Base-by-base conservation (phyloP, 2,329 filamentous ascomycete genomes). In the Scedosporium minutisporum region DNA sequence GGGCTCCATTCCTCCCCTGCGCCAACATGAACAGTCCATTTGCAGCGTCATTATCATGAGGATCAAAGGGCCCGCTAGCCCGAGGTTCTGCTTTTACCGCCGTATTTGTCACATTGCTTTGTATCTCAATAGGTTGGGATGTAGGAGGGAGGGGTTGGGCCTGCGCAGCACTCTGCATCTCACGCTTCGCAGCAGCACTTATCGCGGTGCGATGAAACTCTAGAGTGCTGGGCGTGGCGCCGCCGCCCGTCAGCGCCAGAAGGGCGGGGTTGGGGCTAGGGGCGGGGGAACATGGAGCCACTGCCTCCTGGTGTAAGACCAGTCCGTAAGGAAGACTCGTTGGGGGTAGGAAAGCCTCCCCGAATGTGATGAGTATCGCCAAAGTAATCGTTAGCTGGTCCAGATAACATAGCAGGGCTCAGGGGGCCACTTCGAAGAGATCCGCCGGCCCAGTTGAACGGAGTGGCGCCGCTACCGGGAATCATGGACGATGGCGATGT, bases 321-420 rank as follows among this genome's bases (percentile, higher is more conserved):
- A 64, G 92, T 95, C 65, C 95, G 84, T 61, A 97, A 79, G 3
- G 91, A 96, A 6, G 93, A 97, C 77, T 99, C 95, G 84, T 97
- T 97, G 0, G 93, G 93, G 3, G 95, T 97, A 4, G 92, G 91
- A 71, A 96, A 96, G 62, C 90, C 90, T 68, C 91, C 87, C 67
- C 90, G 86, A 66, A 96, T 80, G 64, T 85, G 88, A 71, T 88
- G 85, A 18, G 87, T 87, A 70, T 96, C 91, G 68, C 85, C 84
- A 72, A 97, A 96, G 77, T 97, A 97, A 72, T 97, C 92, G 73
- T 84, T 89, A 44, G 83, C 77, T 44, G 88, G 95, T 25, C 92
- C 95, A 57, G 92, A 91, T 63, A 99, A 87, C 93, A 99, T 97
- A 66, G 93, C 95, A 78, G 95, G 95, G 75, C 95, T 97, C 68